Percentiles rank a stretch among this genome's conserved stretches.
Evolutionary conservation across 257 asterid genomes (phyloP).

Genomic region (Petrea volubilis): DNA sequence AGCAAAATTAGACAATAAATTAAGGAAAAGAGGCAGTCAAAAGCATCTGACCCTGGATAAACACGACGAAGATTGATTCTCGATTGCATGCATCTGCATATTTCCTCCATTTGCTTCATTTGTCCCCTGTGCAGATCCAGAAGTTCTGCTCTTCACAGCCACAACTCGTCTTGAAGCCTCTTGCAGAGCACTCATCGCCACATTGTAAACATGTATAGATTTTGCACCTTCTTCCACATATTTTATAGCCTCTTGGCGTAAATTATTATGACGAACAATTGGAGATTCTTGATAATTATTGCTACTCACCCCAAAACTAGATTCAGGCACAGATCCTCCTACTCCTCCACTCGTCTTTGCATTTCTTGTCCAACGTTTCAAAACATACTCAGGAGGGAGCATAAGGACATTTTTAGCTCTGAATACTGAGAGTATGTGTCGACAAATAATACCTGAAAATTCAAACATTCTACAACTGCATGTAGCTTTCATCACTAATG

Average conservation of each 20-base stretch:
- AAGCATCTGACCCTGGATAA: slow-evolving; percentile 66
- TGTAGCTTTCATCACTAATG: slow-evolving; percentile 62
- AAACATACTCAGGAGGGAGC: slow-evolving; percentile 71
- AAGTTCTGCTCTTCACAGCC: slow-evolving; percentile 52
- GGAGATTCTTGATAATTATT: slow-evolving; percentile 50
- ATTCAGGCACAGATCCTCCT: slow-evolving; percentile 34
- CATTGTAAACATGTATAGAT: slow-evolving; percentile 70
- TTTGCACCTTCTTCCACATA: slow-evolving; percentile 93
- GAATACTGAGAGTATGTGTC: slow-evolving; percentile 80
- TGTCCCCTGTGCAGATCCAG: slow-evolving; percentile 33
- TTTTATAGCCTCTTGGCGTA: slow-evolving; percentile 76
- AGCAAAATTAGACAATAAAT: slow-evolving; percentile 11
- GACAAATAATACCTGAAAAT: slow-evolving; percentile 75
- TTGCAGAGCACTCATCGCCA: slow-evolving; percentile 70
- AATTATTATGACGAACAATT: slow-evolving; percentile 49
- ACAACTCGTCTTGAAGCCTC: slow-evolving; percentile 72
- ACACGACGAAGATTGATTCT: slow-evolving; percentile 46
- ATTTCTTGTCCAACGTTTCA: slow-evolving; percentile 90
- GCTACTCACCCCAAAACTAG: slow-evolving; percentile 34
- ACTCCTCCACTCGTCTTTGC: slow-evolving; percentile 43
- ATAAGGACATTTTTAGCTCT: slow-evolving; percentile 72
- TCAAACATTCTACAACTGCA: slow-evolving; percentile 85
- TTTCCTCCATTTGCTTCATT: slow-evolving; percentile 49
- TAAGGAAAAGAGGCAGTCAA: slow-evolving; percentile 2
- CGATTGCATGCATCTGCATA: slow-evolving; percentile 29